Conservation (phyloP, 2,329 filamentous ascomycete species). For the Stagonosporopsis tanaceti region DNA sequence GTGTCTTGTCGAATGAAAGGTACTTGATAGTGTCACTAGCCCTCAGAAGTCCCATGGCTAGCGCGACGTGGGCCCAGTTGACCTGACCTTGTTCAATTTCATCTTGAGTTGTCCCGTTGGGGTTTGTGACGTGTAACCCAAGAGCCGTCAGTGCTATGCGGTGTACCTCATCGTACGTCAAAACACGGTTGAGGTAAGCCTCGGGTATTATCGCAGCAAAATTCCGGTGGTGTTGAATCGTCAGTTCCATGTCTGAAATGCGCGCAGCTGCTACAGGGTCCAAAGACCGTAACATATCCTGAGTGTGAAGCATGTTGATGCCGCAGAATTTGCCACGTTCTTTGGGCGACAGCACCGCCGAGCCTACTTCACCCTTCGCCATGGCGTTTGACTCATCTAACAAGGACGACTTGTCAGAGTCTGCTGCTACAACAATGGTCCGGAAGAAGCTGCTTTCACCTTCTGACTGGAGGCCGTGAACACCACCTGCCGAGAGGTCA, state of each 20-base stretch:
- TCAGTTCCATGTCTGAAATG: conserved; percentile 36
- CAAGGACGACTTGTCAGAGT: conserved; percentile 22
- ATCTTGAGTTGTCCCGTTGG: conserved; percentile 10
- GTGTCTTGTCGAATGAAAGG: conserved; percentile 38
- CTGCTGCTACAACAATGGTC: conserved; percentile 45
- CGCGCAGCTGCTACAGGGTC: conserved; percentile 44
- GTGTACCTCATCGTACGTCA: conserved; percentile 68
- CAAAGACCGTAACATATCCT: conserved; percentile 65
- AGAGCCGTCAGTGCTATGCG: conserved; percentile 63
- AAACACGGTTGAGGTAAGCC: conserved; percentile 56
- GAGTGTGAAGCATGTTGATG: conserved; percentile 71
- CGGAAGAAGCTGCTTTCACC: conserved; percentile 43
- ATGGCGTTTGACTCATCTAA: conserved; percentile 24
- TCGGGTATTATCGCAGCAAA: conserved; percentile 39
- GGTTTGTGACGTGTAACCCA: conserved; percentile 50
- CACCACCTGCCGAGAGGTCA: conserved; percentile 52
- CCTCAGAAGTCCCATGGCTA: conserved; percentile 54
- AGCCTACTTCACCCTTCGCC: conserved; percentile 13
- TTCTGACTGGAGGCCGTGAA: conserved; percentile 57
- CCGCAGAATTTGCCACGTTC: conserved; percentile 46
- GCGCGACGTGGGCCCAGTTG: conserved; percentile 51
- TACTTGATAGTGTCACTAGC: conserved; percentile 59
- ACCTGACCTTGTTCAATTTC: conserved; percentile 32
- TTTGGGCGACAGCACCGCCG: conserved; percentile 19
- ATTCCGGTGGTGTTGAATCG: conserved; percentile 24